These are phyloP conservation scores for Penicillium italicum DNA, from an alignment of 2,329 filamentous ascomycete species.

Conservation along the genomic window DNA sequence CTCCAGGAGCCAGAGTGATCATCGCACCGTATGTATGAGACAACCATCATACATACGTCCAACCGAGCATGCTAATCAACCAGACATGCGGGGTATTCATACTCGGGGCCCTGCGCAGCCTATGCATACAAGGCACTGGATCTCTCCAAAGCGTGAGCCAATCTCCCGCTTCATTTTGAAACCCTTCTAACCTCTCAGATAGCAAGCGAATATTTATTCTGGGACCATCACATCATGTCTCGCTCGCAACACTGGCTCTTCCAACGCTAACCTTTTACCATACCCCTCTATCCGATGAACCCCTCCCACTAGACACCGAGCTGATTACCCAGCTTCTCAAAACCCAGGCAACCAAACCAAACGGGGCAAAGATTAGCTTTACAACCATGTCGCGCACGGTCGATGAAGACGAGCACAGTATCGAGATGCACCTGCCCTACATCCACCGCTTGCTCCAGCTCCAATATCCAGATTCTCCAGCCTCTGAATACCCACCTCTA, in stretches of 20 bases:
- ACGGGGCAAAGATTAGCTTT: slow-evolving; percentile 37
- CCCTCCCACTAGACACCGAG: slow-evolving; percentile 44
- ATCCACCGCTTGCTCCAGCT: slow-evolving; percentile 72
- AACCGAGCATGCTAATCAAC: slow-evolving; percentile 14
- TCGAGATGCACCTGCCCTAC: slow-evolving; percentile 96
- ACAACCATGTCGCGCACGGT: slow-evolving; percentile 58
- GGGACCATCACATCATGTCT: slow-evolving; percentile 86
- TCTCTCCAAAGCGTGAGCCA: slow-evolving; percentile 64
- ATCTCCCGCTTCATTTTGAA: background rate
- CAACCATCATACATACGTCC: background rate
- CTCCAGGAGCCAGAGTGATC: slow-evolving; percentile 72
- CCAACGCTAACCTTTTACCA: slow-evolving; percentile 60
- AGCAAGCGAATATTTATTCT: slow-evolving; percentile 87
- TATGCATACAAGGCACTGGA: slow-evolving; percentile 93
- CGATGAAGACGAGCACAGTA: slow-evolving; percentile 83
- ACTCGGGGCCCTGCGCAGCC: slow-evolving; percentile 86
- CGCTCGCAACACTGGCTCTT: slow-evolving; percentile 72
- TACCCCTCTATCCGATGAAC: slow-evolving; percentile 44
- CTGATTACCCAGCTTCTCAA: slow-evolving; percentile 39
- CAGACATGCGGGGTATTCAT: slow-evolving; percentile 90
- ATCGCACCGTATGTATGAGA: slow-evolving; percentile 75
- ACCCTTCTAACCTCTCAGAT: slow-evolving; percentile 9
- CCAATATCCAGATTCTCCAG: slow-evolving; percentile 48
- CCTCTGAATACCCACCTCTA: slow-evolving; percentile 64
- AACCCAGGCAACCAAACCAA: slow-evolving; percentile 27